Conservation (phyloP, 2,329 filamentous ascomycete genomes). For the Orbilia quercus region DNA sequence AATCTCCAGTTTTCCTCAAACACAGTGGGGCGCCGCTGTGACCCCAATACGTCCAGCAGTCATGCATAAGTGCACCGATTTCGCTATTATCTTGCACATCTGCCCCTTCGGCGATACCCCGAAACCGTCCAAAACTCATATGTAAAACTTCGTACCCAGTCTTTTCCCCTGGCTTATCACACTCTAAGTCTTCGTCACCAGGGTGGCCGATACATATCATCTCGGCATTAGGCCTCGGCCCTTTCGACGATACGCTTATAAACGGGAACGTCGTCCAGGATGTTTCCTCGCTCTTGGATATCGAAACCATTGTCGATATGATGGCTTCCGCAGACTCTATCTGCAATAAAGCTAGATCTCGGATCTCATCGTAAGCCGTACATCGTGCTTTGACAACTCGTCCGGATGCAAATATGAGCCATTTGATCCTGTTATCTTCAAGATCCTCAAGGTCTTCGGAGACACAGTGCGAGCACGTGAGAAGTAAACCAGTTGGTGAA, state of each 20-base stretch:
- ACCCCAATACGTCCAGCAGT: conserved; percentile 71
- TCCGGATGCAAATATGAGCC: conserved; percentile 66
- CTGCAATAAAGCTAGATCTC: conserved; percentile 67
- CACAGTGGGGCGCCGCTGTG: conserved; percentile 68
- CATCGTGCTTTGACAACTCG: conserved; percentile 63
- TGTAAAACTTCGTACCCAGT: conserved; percentile 67
- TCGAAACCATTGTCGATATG: conserved; percentile 57
- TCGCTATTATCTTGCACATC: conserved; percentile 68
- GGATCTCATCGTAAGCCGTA: conserved; percentile 64
- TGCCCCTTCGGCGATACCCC: conserved; percentile 63
- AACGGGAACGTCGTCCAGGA: conserved; percentile 15
- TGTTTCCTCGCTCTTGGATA: neutral
- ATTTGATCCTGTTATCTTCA: conserved; percentile 61
- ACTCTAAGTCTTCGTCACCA: conserved; percentile 66
- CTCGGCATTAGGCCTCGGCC: conserved; percentile 52
- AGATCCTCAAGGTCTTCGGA: conserved; percentile 64
- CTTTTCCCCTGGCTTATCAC: conserved; percentile 60
- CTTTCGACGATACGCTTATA: conserved; percentile 6
- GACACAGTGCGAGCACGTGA: conserved; percentile 69
- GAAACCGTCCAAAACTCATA: conserved; percentile 65
- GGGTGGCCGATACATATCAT: conserved; percentile 64
- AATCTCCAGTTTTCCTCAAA: conserved; percentile 61
- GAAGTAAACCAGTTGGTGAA: conserved; percentile 64
- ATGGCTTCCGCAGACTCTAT: conserved; percentile 62
- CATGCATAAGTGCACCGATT: conserved; percentile 68